Base-by-base conservation (phyloP, 768 basidiomycete species). In the Suillus brevipes region DNA sequence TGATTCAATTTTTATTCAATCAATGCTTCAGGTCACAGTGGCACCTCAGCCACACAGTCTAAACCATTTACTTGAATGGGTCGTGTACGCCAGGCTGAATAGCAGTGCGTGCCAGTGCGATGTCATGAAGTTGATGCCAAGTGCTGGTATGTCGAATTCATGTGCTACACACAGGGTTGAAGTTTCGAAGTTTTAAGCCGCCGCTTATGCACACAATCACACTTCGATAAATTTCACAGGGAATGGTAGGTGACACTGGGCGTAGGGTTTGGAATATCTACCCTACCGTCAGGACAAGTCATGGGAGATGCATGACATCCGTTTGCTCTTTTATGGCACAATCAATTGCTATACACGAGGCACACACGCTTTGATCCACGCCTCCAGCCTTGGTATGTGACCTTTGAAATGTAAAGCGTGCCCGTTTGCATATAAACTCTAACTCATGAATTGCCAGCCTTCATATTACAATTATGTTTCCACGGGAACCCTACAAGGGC, bases 401-500 rank as follows among this genome's bases (percentile, higher is more conserved):
- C 23, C 23, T 25, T 49, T 49, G 13, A 49, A 25, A 25, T 49
- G 23, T 49, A 25, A 49, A 10, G n/a, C 47, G 25, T 2, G 6
- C 49, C 23, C 23, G 47, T 25, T 25, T 13, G 13, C 49, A 25
- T 49, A 49, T 49, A 49, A 49, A 23, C 49, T 49, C 25, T 23
- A 2, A 23, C 13, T 18, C 23, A 16, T 16, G 28, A 9, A 28
- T 16, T 18, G 14, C 16, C 28, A 52, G 3, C 14, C 53, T 36
- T n/a, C 53, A 34, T 9, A 34, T 55, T 36, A 34, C 53, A 2
- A 28, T 28, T 67, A 67, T 78, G 78, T 5, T 69, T 4, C 61
- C 73, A 13, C 53, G 71, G 42, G 45, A 77, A 40, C 73, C 74
- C 0, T 84, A 79, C 66, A 60, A 68, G 16, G 83, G 83, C 2